Base-by-base conservation (phyloP, 1,284 basidiomycete species). In the Ceratobasidium sp. region DNA sequence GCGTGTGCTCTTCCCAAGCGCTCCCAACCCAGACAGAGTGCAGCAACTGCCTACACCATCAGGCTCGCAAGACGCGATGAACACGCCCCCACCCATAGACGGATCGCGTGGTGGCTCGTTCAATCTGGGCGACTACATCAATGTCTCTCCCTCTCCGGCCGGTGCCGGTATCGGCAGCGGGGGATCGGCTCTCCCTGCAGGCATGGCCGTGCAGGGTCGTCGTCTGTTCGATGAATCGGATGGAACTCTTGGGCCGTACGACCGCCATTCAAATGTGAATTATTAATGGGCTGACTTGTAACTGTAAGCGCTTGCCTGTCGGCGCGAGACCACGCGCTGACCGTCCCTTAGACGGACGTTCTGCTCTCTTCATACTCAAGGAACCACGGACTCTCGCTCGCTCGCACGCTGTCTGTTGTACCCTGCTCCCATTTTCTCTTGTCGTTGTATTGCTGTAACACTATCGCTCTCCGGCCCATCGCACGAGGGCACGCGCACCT, bases 41-140 rank as follows among this genome's bases (percentile, higher is more conserved):
- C 73, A 76, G 28, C 73, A 57, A 26, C 78, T 80, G 23, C 75
- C 72, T 14, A 70, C 70, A 0, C 76, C n/a, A n/a, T n/a, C n/a
- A n/a, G 55, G 82, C 30, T 79, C 79, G 81, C 82, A 16, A 80
- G 55, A 82, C 50, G 81, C 82, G 2, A 83, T 82, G 23, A 82
- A 78, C 41, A 78, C 80, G 16, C 75, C 72, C 18, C 67, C 70
- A 0, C 76, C 77, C 3, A 34, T 76, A 3, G 71, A 77, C 32
- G 78, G 79, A 81, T 82, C 9, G 80, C 76, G 32, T 70, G 74
- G 36, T 59, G 60, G 52, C 74, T 74, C 82, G 48, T 91, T 92
- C 79, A 89, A 89, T 78, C 81, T 91, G 73, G 85, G 85, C 76
- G 90, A 92, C 72, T 92, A 87, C 77, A 87, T 92, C 77, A 88